Evolutionary conservation across 768 basidiomycete species (phyloP), one percentile per base, ranked within the genome.

Genomic region (Naganishia onofrii): DNA sequence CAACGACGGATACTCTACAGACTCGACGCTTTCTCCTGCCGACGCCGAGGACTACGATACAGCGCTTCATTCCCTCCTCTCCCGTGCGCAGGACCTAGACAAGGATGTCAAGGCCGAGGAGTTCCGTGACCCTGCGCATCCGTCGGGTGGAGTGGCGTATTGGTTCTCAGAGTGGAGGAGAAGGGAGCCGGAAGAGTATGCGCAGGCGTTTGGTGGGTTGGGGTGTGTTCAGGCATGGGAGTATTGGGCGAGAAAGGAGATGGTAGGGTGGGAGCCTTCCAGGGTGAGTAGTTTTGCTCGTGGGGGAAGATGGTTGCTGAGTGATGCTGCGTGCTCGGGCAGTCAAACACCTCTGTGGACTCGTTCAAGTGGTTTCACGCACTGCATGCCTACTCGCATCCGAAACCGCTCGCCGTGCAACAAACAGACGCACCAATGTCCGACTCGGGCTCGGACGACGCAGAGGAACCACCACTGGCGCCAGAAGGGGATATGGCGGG

Each of bases 191-290:
- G 93, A 97, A 72, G 92, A 86, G 70, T 97, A 95, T 81, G 82
- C 85, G 2, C 88, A 90, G 46, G 94, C 94, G 4, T 97, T 91
- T 84, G 93, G 93, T 56, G 91, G 93, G 4, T 83, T 94, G 66
- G 92, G 89, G 0, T 85, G 93, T 52, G 88, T 94, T 0, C 88
- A 88, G 60, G 90, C 91, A 57, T 95, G 93, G 92, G 93, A 93
- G 80, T 95, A 93, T 79, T 94, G 92, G 91, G 87, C 87, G n/a
- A 84, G 92, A 67, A 82, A 92, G 69, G 93, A 97, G 82, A 84
- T 88, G 72, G 82, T 92, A 13, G 90, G 89, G 3, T 96, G 94
- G 94, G 87, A 93, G 78, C 91, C 90, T 55, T 84, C 94, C 28
- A 86, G 90, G 82, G 92, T 90, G 76, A 72, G 85, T 82, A 9